These are phyloP conservation scores for Xylaria sp. DNA, from an alignment of 2,329 filamentous ascomycete genomes.

Conservation along the genomic window DNA sequence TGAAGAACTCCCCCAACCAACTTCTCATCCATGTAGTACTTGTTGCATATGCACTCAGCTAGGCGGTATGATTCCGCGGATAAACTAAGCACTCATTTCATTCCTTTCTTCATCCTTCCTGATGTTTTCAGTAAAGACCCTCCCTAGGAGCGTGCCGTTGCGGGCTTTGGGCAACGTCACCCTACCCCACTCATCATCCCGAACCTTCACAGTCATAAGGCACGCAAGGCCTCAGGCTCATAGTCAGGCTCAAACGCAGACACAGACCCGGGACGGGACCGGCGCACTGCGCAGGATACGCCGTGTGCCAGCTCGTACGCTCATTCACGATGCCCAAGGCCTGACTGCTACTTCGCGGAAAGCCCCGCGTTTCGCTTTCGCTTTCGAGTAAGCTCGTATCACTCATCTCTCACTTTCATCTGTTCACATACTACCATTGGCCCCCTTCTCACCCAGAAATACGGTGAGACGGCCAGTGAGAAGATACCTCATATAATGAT, in stretches of 20 bases:
- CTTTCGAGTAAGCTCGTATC: constrained; percentile 52
- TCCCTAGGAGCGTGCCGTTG: constrained; percentile 4
- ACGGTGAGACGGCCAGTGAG: no score
- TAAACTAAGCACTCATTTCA: neutral
- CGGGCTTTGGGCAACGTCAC: constrained; percentile 28
- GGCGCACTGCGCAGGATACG: constrained; percentile 2
- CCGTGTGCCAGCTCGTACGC: constrained; percentile 26
- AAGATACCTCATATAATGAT: neutral
- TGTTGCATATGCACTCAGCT: neutral
- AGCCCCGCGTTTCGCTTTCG: constrained; percentile 48
- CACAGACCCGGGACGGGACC: neutral
- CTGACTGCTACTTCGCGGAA: constrained; percentile 24
- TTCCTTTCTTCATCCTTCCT: neutral
- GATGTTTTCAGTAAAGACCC: constrained; percentile 20
- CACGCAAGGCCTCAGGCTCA: neutral
- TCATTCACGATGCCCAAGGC: constrained; percentile 28
- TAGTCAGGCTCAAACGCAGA: constrained; percentile 2
- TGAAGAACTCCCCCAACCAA: constrained; percentile 1
- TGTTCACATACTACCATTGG: neutral
- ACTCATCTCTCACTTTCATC: constrained; percentile 16
- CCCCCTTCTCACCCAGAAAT: neutral
- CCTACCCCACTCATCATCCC: constrained; percentile 30
- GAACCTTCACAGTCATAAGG: constrained; percentile 20
- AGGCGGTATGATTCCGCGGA: constrained; percentile 32
- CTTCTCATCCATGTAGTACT: neutral